phyloP scores from a whole-genome alignment of 169 alveolate genomes.

The Amoebophrya sp. region DNA sequence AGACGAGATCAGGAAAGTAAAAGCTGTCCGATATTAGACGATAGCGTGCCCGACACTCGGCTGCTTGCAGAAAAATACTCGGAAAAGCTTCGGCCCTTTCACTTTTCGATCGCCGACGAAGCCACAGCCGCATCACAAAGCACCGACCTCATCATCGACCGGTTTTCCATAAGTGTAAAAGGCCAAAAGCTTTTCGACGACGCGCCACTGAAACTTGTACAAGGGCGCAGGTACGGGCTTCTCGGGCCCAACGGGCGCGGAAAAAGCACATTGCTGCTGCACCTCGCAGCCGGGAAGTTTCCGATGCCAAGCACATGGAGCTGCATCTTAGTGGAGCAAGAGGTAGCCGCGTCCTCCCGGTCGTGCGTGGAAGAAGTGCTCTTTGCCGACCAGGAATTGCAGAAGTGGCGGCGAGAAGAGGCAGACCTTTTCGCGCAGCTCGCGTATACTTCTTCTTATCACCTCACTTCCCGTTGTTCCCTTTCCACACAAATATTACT shows the following conservation, averaged over 20 bases:
- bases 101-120: background rate
- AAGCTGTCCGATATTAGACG: no score
- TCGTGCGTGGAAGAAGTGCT: slow-evolving; percentile 25
- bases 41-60: background rate
- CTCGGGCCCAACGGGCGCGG: slow-evolving; percentile 93
- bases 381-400: background rate
- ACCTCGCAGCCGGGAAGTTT: background rate
- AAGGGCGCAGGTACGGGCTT: slow-evolving; percentile 76
- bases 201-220: background rate
- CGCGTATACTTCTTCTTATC: no score
- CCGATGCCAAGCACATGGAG: slow-evolving; percentile 26
- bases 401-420: background rate
- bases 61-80: background rate
- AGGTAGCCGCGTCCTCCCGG: background rate
- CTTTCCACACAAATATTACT: no score
- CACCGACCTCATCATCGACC: slow-evolving; percentile 11
- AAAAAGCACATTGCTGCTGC: slow-evolving; percentile 79
- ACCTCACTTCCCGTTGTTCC: no score
- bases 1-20: background rate
- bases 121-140: background rate
- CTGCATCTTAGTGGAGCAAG: slow-evolving; percentile 31
- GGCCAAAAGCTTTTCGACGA: slow-evolving; percentile 26
- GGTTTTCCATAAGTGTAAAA: background rate
- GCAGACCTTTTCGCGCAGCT: background rate
- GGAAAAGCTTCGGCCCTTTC: background rate